A percentile compares a stretch with the other conserved stretches of the same genome.
Evolutionary conservation across 163 green algal species (phyloP).

Genomic region (Chlamydomonas reinhardtii): DNA sequence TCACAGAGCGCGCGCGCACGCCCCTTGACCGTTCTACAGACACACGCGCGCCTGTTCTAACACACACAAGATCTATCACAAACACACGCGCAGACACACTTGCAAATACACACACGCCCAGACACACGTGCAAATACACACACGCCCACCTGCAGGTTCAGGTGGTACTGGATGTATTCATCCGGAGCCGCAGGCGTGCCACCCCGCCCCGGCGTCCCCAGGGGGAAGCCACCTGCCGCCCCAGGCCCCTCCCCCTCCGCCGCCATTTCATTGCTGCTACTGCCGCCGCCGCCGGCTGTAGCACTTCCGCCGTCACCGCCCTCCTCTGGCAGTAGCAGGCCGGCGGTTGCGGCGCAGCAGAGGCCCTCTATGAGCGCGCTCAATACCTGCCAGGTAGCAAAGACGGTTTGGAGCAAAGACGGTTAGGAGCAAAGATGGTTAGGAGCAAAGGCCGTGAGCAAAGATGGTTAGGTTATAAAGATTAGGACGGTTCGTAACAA

Average conservation of each 20-base stretch:
- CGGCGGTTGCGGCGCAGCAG: conserved; percentile 23
- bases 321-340: neutral
- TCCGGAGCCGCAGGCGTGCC: conserved; percentile 21
- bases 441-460: too few relatives aligned
- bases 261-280: neutral
- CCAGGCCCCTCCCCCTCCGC: neutral
- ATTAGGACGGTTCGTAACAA: too few relatives aligned
- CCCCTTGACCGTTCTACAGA: too few relatives aligned
- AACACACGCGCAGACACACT: too few relatives aligned
- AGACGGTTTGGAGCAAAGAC: too few relatives aligned
- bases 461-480: too few relatives aligned
- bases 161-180: conserved; percentile 37
- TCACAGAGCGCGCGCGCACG: too few relatives aligned
- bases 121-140: too few relatives aligned
- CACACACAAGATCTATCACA: too few relatives aligned
- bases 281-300: neutral
- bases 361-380: conserved; percentile 33
- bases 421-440: too few relatives aligned
- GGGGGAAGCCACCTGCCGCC: neutral
- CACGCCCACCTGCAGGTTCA: conserved; percentile 39
- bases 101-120: too few relatives aligned
- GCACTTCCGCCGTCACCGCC: neutral
- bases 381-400: neutral
- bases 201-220: neutral
- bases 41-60: too few relatives aligned